A percentile compares a stretch with the other conserved stretches of the same genome.
Conservation (phyloP, 2,329 filamentous ascomycete genomes). For the Alternaria hordeiaustralica region DNA sequence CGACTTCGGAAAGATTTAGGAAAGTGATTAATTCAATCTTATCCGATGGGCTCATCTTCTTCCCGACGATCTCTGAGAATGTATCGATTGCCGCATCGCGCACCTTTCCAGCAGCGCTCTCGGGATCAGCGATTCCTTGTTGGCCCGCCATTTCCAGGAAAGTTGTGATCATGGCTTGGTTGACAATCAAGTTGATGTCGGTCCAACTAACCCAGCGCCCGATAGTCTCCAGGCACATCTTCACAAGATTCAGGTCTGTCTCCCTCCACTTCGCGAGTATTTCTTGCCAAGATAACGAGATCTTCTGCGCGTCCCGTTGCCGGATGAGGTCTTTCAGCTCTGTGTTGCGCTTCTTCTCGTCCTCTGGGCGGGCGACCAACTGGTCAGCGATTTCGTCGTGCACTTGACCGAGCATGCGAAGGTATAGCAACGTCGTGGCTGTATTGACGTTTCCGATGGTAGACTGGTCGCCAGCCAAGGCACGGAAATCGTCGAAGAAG, state of each 20-base stretch:
- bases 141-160: conserved; percentile 87
- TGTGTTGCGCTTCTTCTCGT: conserved; percentile 83
- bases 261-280: conserved; percentile 79
- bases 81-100: conserved; percentile 92
- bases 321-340: conserved; percentile 91
- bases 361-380: conserved; percentile 76
- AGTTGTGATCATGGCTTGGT: conserved; percentile 76
- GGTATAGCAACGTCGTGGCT: conserved; percentile 80
- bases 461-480: conserved; percentile 71
- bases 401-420: conserved; percentile 85
- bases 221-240: conserved; percentile 89
- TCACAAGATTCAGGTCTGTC: conserved; percentile 72
- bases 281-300: conserved; percentile 89
- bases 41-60: conserved; percentile 95
- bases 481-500: conserved; percentile 90
- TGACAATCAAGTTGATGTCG: conserved; percentile 92
- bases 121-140: conserved; percentile 64
- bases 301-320: conserved; percentile 84
- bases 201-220: conserved; percentile 99
- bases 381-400: conserved; percentile 98
- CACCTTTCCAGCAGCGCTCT: conserved; percentile 71
- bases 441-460: conserved; percentile 68
- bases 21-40: conserved; percentile 95
- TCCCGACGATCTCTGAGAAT: conserved; percentile 92
- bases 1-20: conserved; percentile 83